These are phyloP conservation scores for Circinella umbellata DNA, from an alignment of 371 early-diverging fungal genomes.

Conservation along the genomic window DNA sequence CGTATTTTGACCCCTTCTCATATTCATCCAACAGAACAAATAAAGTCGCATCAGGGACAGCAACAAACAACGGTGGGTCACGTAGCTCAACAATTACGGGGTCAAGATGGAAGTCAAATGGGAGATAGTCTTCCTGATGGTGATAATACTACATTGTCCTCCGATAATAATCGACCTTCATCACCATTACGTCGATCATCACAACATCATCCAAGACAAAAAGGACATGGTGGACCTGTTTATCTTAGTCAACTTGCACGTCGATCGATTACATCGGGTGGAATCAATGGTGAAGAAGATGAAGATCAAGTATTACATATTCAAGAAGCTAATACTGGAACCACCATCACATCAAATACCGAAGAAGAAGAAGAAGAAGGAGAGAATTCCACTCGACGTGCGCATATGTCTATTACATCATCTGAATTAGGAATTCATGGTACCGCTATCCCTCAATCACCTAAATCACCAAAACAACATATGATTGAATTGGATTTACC, in stretches of 20 bases:
- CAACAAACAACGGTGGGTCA: conserved; percentile 30
- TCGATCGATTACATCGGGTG: conserved; percentile 8
- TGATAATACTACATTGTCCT: conserved; percentile 1
- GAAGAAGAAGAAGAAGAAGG: conserved; percentile 9
- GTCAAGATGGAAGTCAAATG: conserved; percentile 12
- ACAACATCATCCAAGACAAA: background rate
- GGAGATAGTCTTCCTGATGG: conserved; percentile 12
- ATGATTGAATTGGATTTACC: conserved; percentile 20
- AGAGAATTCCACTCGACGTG: background rate
- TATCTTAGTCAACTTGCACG: conserved; percentile 21
- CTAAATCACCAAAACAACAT: background rate
- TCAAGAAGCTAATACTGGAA: conserved; percentile 9
- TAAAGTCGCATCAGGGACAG: background rate
- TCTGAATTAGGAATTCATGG: background rate
- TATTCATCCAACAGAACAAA: conserved; percentile 7
- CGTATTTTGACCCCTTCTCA: background rate
- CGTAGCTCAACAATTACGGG: conserved; percentile 41
- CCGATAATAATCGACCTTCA: background rate
- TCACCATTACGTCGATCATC: background rate
- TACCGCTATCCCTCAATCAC: background rate
- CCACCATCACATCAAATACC: background rate
- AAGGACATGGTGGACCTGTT: conserved; percentile 13
- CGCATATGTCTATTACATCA: background rate
- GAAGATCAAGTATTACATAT: conserved; percentile 1
- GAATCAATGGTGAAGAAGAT: background rate